phyloP scores from a whole-genome alignment of 352 stramenopile genomes.

The Phytophthora citricola region DNA sequence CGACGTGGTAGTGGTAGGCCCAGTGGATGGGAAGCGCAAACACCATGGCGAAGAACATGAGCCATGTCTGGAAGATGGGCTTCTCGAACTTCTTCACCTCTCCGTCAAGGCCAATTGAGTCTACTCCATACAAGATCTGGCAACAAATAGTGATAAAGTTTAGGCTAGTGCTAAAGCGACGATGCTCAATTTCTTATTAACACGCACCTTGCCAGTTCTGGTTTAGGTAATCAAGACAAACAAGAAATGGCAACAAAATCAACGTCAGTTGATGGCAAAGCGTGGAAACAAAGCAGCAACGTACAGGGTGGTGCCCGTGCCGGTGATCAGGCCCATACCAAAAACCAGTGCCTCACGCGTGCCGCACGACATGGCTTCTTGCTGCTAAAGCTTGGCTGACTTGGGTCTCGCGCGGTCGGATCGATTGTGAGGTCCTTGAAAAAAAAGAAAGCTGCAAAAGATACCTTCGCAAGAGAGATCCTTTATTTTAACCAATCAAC shows the following conservation, averaged over 20 bases:
- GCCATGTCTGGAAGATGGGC: constrained; percentile 96
- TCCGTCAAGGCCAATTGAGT: constrained; percentile 88
- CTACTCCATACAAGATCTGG: constrained; percentile 94
- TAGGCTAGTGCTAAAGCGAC: constrained; percentile 4
- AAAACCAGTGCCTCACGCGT: constrained; percentile 83
- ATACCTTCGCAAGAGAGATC: constrained; percentile 24
- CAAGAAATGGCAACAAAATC: constrained; percentile 2
- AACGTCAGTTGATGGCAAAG: constrained; percentile 9
- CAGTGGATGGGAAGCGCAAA: constrained; percentile 95
- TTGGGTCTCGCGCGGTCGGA: constrained; percentile 16
- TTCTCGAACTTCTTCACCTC: constrained; percentile 94
- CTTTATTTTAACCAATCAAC: constrained; percentile 21
- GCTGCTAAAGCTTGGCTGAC: neutral
- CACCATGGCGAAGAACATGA: constrained; percentile 97
- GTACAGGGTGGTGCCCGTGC: constrained; percentile 87
- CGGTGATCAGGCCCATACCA: constrained; percentile 78
- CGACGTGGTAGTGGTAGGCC: constrained; percentile 80
- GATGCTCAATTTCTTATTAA: neutral
- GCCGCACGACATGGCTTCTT: constrained; percentile 75
- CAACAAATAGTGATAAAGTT: constrained; percentile 8
- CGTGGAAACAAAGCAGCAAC: constrained; percentile 20
- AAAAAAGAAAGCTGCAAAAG: constrained; percentile 24
- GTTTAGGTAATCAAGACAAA: constrained; percentile 7
- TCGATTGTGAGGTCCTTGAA: constrained; percentile 17
- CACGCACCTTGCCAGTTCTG: constrained; percentile 73